phyloP scores from a whole-genome alignment of 805 yeast species.

The Monosporozyma servazzii region DNA sequence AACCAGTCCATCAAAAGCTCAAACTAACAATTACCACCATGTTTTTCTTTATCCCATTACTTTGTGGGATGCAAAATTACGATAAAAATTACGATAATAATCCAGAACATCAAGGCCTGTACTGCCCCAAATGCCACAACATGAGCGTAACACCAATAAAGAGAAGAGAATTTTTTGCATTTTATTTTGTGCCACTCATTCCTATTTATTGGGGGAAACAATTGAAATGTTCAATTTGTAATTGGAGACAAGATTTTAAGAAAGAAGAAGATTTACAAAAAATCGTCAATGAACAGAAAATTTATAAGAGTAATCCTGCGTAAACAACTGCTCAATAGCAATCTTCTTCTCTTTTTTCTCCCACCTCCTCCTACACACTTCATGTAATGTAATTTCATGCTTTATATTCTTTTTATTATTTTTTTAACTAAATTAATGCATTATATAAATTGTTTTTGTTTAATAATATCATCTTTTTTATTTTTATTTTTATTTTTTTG shows the following conservation, averaged over 20 bases:
- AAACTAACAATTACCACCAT: constrained; percentile 1
- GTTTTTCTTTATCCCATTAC: constrained; percentile 25
- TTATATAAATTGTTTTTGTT: neutral
- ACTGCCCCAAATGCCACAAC: constrained; percentile 54
- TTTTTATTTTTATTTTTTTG: neutral
- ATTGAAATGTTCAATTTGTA: constrained; percentile 43
- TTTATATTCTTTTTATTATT: neutral
- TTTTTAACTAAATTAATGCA: neutral
- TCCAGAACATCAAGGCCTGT: constrained; percentile 23
- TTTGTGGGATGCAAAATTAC: constrained; percentile 31
- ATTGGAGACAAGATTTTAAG: constrained; percentile 36
- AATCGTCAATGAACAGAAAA: constrained; percentile 13
- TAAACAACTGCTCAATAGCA: neutral
- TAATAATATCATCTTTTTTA: too few relatives aligned
- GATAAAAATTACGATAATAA: constrained; percentile 25
- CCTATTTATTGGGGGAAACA: constrained; percentile 47
- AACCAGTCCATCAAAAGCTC: neutral
- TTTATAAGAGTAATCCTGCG: neutral
- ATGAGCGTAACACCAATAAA: constrained; percentile 43
- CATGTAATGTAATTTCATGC: neutral
- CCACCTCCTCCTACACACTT: too few relatives aligned
- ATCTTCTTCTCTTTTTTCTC: neutral
- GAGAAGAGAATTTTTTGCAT: constrained; percentile 42
- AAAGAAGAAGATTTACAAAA: constrained; percentile 25
- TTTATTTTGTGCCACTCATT: constrained; percentile 46